Conservation (phyloP, 1,284 basidiomycete species). For the Pseudozyma flocculosa region DNA sequence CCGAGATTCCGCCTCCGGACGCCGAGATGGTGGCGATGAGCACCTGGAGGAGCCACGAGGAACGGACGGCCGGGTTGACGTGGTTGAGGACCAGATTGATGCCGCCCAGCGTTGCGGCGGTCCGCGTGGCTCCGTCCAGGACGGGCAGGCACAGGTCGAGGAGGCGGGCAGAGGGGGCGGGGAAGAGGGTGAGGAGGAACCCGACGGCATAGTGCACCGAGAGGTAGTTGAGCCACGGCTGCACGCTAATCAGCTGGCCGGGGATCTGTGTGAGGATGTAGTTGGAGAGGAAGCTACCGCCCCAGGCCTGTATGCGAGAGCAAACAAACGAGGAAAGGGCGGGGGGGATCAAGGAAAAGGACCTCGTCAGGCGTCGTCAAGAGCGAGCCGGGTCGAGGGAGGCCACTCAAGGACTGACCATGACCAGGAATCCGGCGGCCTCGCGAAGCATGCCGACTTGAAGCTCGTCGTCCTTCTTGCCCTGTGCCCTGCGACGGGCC, state of each 20-base stretch:
- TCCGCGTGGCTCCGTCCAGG: constrained; percentile 41
- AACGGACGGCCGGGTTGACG: constrained; percentile 18
- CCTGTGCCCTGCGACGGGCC: constrained; percentile 14
- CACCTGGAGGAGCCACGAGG: constrained; percentile 31
- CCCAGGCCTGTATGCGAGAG: constrained; percentile 31
- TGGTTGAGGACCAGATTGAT: constrained; percentile 32
- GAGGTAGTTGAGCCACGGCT: constrained; percentile 44
- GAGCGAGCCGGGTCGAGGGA: no score
- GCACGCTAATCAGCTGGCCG: constrained; percentile 29
- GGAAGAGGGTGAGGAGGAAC: constrained; percentile 5
- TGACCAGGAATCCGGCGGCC: constrained; percentile 44
- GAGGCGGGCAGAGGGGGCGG: constrained; percentile 17
- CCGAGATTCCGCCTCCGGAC: constrained; percentile 42
- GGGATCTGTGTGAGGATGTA: constrained; percentile 39
- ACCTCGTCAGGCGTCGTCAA: no score
- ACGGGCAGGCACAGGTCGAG: constrained; percentile 37
- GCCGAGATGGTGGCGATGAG: constrained; percentile 41
- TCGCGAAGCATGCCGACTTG: constrained; percentile 23
- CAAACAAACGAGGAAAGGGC: background rate
- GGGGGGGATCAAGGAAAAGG: no score
- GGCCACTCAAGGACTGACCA: no score
- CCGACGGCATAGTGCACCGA: constrained; percentile 24
- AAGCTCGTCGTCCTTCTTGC: constrained; percentile 8
- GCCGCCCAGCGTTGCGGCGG: constrained; percentile 34
- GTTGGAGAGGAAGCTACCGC: constrained; percentile 41